Evolutionary conservation across 345 rosid species (phyloP), one percentile per base, ranked within the genome.

Genomic region (Citrus mangshanensis): DNA sequence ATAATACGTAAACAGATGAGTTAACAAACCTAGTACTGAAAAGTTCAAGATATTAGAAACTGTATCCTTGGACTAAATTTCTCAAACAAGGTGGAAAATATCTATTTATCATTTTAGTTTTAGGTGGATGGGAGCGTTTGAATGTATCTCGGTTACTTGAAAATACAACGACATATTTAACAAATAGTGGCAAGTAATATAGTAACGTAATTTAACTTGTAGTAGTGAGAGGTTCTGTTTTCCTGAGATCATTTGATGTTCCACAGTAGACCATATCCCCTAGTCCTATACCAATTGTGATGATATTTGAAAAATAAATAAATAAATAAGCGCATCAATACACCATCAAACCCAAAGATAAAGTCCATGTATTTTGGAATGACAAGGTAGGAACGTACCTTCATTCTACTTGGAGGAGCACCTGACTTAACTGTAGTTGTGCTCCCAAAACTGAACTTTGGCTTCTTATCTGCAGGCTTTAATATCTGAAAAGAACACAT

Each of bases 401-500:
- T 93, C 81, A 88, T 70, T 87, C 78, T 88, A 77, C 81, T 55
- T 70, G 88, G 75, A 79, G 81, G 70, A 42, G 85, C 64, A 77
- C 80, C 77, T 59, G 86, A 71, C 85, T 85, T 91, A 30, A 82
- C 67, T 24, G 89, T 85, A 68, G 88, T 73, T 32, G 85, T 82
- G 80, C 86, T 86, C 66, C 96, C 95, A 21, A 89, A 85, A 80
- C 88, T 77, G 49, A 83, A 90, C 40, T 74, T 90, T 1, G 87
- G 75, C 84, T 88, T 92, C 84, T 89, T 91, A 21, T 88, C 91
- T 9, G 78, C 85, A 77, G 96, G 93, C 83, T 89, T 93, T 49
- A 93, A 80, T 87, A 91, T 89, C 83, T 95, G 97, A 79, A 95
- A 95, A 70, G 97, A 90, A 71, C 98, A 95, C 82, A 87, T 81